Percentiles rank a stretch among this genome's conserved stretches.
phyloP scores from a whole-genome alignment of 768 basidiomycete species.

The Lactarius hatsudake region DNA sequence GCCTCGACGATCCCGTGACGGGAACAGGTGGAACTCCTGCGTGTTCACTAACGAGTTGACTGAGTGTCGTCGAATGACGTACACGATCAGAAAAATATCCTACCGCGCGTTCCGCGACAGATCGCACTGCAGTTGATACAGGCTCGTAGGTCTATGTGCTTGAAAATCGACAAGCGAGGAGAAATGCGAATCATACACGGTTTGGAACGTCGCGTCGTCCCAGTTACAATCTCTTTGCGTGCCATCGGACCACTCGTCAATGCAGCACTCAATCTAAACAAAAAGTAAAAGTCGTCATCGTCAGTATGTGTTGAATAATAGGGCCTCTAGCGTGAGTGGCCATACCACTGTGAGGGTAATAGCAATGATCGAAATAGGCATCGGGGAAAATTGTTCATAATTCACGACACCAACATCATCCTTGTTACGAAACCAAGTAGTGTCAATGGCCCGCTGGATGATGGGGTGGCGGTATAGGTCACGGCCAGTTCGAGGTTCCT shows the following conservation, averaged over 20 bases:
- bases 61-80: no score
- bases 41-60: neutral
- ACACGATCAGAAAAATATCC: neutral
- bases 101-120: constrained; percentile 7
- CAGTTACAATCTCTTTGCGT: neutral
- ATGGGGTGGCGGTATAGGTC: constrained; percentile 10
- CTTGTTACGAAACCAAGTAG: constrained; percentile 9
- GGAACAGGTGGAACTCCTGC: neutral
- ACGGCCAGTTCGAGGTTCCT: neutral
- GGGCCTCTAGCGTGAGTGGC: neutral
- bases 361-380: neutral
- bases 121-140: constrained; percentile 9
- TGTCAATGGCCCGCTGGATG: constrained; percentile 9
- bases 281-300: neutral
- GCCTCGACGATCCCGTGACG: neutral
- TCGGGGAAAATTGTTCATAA: neutral
- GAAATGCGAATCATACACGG: constrained; percentile 1
- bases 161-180: neutral
- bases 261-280: neutral
- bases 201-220: neutral
- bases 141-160: neutral
- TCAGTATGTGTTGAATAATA: neutral
- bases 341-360: constrained; percentile 6
- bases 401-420: neutral
- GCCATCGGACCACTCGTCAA: constrained; percentile 3